Conservation (phyloP, 106 monocot genomes). For the Platanthera zijinensis region DNA sequence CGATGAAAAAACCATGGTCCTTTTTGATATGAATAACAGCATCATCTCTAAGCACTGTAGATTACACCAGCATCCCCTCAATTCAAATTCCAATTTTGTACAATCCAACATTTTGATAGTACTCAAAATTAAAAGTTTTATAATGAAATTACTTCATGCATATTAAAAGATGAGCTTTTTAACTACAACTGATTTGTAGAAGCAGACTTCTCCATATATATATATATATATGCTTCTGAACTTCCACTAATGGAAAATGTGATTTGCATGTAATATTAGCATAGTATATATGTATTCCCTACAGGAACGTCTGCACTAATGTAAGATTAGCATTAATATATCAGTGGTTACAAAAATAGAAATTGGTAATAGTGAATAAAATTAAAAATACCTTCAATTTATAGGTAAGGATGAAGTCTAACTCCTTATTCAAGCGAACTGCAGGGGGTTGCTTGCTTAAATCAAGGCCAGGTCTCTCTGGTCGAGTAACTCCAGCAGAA, state of each 20-base stretch:
- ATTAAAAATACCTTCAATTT: conserved; percentile 66
- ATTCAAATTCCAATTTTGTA: neutral
- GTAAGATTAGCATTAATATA: neutral
- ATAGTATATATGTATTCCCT: neutral
- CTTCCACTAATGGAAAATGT: neutral
- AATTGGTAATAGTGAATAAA: neutral
- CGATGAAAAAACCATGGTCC: no score
- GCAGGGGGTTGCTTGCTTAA: conserved; percentile 97
- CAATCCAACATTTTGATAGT: neutral
- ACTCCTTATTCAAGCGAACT: conserved; percentile 95
- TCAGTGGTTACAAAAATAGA: neutral
- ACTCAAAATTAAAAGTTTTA: neutral
- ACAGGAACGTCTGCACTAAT: no score
- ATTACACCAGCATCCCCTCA: no score
- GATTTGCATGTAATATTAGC: neutral
- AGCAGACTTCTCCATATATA: neutral
- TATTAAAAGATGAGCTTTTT: neutral
- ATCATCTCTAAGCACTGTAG: no score
- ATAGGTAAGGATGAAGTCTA: conserved; percentile 78
- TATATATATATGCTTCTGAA: neutral
- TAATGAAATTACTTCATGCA: neutral
- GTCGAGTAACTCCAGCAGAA: conserved; percentile 92
- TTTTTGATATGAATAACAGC: no score
- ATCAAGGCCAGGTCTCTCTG: conserved; percentile 92
- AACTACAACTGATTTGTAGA: neutral